These are phyloP conservation scores for Cystoderma amianthinum DNA, from an alignment of 768 basidiomycete species.

Conservation along the genomic window DNA sequence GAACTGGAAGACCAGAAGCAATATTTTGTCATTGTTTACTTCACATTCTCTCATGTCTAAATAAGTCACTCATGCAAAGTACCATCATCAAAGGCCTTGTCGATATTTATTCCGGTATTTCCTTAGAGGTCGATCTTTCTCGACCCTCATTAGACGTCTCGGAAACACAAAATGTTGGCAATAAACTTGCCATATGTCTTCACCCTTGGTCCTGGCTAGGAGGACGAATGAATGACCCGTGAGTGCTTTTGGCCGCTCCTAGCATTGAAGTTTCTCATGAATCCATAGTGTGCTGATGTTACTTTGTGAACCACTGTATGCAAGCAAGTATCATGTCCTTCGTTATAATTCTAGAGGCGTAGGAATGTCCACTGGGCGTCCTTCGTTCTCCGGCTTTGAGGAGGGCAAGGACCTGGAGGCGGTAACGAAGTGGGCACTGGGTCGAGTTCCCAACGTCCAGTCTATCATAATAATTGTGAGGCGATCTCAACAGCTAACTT, in stretches of 20 bases:
- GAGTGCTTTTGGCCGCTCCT: constrained; percentile 19
- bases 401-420: constrained; percentile 69
- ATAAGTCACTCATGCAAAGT: not conserved
- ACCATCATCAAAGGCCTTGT: not conserved
- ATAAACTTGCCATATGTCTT: constrained; percentile 59
- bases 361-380: constrained; percentile 64
- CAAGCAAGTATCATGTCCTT: constrained; percentile 48
- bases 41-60: too few species aligned
- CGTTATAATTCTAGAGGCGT: constrained; percentile 77
- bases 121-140: constrained; percentile 32
- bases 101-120: constrained; percentile 26
- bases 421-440: constrained; percentile 48
- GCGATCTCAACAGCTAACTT: constrained; percentile 4
- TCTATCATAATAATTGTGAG: constrained; percentile 58
- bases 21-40: too few species aligned
- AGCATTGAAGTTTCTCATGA: constrained; percentile 8
- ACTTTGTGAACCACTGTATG: constrained; percentile 33
- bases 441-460: constrained; percentile 30
- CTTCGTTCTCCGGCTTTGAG: constrained; percentile 63
- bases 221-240: constrained; percentile 74
- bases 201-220: constrained; percentile 89
- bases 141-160: constrained; percentile 13
- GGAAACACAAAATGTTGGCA: constrained; percentile 8
- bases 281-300: constrained; percentile 34
- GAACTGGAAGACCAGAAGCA: too few species aligned